These are phyloP conservation scores for Cucumis sativus DNA, from an alignment of 306 rosid genomes.

Conservation along the genomic window DNA sequence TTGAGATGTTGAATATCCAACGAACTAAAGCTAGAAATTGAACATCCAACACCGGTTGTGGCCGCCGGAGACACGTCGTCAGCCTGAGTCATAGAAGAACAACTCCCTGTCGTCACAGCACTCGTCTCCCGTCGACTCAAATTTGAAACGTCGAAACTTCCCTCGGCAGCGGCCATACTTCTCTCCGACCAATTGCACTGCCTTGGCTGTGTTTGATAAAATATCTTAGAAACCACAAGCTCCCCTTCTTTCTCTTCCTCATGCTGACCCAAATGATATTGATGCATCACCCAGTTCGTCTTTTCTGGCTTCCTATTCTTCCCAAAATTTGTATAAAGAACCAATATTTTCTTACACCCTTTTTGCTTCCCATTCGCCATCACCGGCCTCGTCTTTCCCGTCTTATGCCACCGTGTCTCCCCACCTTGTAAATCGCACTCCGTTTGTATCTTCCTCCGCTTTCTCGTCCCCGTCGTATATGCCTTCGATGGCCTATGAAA, in stretches of 20 bases:
- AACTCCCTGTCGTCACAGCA: constrained; percentile 50
- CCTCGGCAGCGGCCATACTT: background rate
- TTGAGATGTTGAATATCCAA: constrained; percentile 64
- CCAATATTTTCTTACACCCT: constrained; percentile 93
- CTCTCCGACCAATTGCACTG: constrained; percentile 76
- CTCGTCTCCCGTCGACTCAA: constrained; percentile 26
- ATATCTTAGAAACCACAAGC: constrained; percentile 84
- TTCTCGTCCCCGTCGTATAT: constrained; percentile 96
- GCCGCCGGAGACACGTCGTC: constrained; percentile 35
- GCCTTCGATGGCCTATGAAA: constrained; percentile 98
- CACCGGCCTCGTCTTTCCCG: constrained; percentile 89
- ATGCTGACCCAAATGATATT: constrained; percentile 75
- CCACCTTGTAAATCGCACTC: constrained; percentile 76
- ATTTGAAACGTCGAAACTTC: background rate
- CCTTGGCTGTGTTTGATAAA: constrained; percentile 92
- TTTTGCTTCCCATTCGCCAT: constrained; percentile 78
- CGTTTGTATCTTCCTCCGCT: constrained; percentile 80
- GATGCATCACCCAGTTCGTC: constrained; percentile 99
- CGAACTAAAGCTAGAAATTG: constrained; percentile 28
- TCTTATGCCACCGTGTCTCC: constrained; percentile 96
- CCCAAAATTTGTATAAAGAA: constrained; percentile 85
- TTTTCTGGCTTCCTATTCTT: constrained; percentile 89
- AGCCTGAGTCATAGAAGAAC: constrained; percentile 44
- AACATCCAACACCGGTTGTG: constrained; percentile 18
- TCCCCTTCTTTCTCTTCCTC: constrained; percentile 97